phyloP scores from a whole-genome alignment of 306 rosid genomes.

The Medicago arabica region DNA sequence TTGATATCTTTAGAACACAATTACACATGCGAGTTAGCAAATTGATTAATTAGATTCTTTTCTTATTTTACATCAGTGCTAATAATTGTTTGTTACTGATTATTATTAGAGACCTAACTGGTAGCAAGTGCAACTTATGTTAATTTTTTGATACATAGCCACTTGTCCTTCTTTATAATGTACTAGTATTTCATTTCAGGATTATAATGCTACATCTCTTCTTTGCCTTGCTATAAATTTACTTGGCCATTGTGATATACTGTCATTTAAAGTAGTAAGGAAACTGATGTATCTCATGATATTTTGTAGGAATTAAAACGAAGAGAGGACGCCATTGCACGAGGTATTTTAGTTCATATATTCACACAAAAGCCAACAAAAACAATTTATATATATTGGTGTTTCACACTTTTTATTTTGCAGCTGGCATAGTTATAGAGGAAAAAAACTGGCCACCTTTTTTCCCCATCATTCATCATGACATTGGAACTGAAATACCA shows the following conservation, averaged over 20 bases:
- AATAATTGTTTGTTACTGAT: conserved; percentile 3
- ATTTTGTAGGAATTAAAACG: conserved; percentile 77
- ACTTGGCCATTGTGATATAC: conserved; percentile 32
- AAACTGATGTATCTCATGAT: conserved; percentile 41
- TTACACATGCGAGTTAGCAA: conserved; percentile 14
- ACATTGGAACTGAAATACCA: conserved; percentile 90
- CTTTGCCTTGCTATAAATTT: conserved; percentile 35
- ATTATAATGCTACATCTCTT: conserved; percentile 23
- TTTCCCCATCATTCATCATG: conserved; percentile 90
- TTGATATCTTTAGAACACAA: conserved; percentile 21
- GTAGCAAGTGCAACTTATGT: conserved; percentile 1
- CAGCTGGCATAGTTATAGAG: conserved; percentile 86
- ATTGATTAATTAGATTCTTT: too few relatives aligned
- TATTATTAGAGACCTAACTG: conserved; percentile 34
- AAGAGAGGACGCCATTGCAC: conserved; percentile 76
- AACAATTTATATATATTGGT: conserved; percentile 25
- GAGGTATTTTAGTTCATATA: conserved; percentile 61
- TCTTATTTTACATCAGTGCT: neutral
- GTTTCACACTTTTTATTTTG: conserved; percentile 34
- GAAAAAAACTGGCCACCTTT: conserved; percentile 97
- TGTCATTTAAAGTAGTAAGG: conserved; percentile 25
- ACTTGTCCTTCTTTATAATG: neutral
- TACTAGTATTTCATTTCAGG: conserved; percentile 30
- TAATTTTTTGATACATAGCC: conserved; percentile 11
- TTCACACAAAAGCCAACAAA: conserved; percentile 16